Base-by-base conservation (phyloP, 441 rosid genomes). In the Populus hybrid region DNA sequence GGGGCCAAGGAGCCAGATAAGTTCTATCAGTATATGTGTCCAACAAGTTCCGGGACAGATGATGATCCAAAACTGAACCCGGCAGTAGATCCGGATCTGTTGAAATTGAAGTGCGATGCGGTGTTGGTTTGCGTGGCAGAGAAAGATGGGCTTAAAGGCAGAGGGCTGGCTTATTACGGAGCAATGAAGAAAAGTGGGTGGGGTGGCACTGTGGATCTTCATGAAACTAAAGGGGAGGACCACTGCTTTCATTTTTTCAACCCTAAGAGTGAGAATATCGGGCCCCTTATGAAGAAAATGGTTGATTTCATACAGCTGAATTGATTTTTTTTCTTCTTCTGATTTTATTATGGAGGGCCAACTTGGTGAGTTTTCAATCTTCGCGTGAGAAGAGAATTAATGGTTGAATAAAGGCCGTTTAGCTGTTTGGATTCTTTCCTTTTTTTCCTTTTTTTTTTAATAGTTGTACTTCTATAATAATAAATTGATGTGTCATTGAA, bases 61-160 rank as follows among this genome's bases (percentile, higher is more conserved):
- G 80, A 82, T 1, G 89, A 88, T 70, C 88, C 87, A 71, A 85
- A 21, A 34, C 26, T 85, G 64, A 82, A 85, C 77, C 87, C 89
- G 72, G 80, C 3, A 0, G 79, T 59, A 16, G 89, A 84, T 53
- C 87, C 84, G 30, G 72, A 85, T 40, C 67, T 88, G 82, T 10
- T 14, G 34, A 79, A 18, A 36, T 42, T 81, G 80, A 74, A 38
- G 8, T 77, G 79, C 4, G 85, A 77, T 8, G 77, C 32, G n/a
- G 80, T 84, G 36, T n/a, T 88, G 24, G 83, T 87, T 10, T 82
- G 82, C 8, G 82, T 83, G 70, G 90, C 88, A 2, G 87, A 84
- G 80, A 84, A 70, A 40, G 89, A 88, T 75, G 12, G 14, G 23
- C 23, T 85, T 26, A 81, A 21, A 26, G 59, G 57, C 20, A 77